Evolutionary conservation across 1,284 basidiomycete genomes (phyloP).

Genomic region (Polyporus tsugae): DNA sequence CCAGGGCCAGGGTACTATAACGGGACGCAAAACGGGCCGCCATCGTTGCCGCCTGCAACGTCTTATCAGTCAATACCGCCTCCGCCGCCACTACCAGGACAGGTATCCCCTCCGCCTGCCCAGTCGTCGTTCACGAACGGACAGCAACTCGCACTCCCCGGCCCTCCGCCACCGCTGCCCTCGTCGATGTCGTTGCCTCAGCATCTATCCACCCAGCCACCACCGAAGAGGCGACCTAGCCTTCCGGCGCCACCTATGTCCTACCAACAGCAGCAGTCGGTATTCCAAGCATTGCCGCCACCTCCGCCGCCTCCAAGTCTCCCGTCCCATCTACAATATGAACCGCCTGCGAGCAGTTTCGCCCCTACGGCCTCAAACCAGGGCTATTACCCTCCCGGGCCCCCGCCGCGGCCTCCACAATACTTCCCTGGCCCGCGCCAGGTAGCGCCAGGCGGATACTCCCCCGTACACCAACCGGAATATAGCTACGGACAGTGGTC

Average conservation of each 20-base stretch:
- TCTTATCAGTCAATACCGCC: conserved; percentile 45
- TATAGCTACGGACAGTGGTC: conserved; percentile 29
- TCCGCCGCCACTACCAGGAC: conserved; percentile 43
- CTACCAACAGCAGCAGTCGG: conserved; percentile 41
- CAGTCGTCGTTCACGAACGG: conserved; percentile 34
- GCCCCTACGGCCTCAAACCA: conserved; percentile 35
- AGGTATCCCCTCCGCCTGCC: conserved; percentile 19
- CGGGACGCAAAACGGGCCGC: conserved; percentile 23
- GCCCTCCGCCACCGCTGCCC: conserved; percentile 52
- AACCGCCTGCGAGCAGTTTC: conserved; percentile 30
- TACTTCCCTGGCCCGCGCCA: conserved; percentile 31
- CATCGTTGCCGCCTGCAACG: conserved; percentile 25
- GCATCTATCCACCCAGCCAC: conserved; percentile 23
- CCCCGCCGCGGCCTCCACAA: conserved; percentile 48
- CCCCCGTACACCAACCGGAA: conserved; percentile 29
- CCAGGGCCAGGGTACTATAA: conserved; percentile 35
- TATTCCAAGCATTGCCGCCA: conserved; percentile 49
- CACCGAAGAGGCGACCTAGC: conserved; percentile 39
- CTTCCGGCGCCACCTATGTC: conserved; percentile 50
- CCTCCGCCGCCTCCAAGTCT: conserved; percentile 42
- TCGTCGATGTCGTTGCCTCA: conserved; percentile 39
- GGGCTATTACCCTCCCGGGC: conserved; percentile 44
- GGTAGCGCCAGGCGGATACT: conserved; percentile 32
- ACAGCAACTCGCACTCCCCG: conserved; percentile 41
- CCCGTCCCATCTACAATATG: conserved; percentile 38